Evolutionary conservation across 2,329 filamentous ascomycete species (phyloP), one percentile per base, ranked within the genome.

Genomic region (Fusarium sarcochroum): DNA sequence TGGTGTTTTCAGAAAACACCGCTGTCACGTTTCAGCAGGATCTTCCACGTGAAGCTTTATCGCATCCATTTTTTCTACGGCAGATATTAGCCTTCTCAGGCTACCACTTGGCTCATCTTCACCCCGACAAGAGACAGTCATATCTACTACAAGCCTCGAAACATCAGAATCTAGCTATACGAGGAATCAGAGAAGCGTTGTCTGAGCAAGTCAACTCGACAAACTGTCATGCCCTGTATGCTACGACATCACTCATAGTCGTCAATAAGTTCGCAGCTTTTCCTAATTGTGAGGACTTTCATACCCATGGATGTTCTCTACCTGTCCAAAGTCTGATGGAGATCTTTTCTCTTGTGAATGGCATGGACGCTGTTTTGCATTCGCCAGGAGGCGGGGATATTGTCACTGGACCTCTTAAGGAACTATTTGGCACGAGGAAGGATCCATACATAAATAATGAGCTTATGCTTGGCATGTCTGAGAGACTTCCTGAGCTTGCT

Each of bases 231-330:
- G 59, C 66, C 0, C n/a, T 71, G 1, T 71, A 67, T 5, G 50
- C 62, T 0, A 65, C 50, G 1, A 67, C 69, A 0, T 61, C 68
- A 0, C 60, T 71, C 0, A 58, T 71, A n/a, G 66, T 70, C 0
- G 47, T 72, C 14, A 64, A 71, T 2, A 68, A 67, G 14, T 71
- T 72, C 9, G 69, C 69, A 0, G 58, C 66, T 0, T 69, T 70
- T 15, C 69, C 63, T 0, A 52, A 62, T 14, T 72, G 66, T 6
- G 62, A 69, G 1, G 47, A 67, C 3, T 62, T 67, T 25, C 51
- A 52, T 1, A 48, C 23, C 0, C 67, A 69, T 1, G 44, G 54
- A 0, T 67, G 66, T 18, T 44, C 41, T 1, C 18, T 48, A 3
- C 62, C 67, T 2, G 53, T 69, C 1, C 46, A 67, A 1, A 62